Evolutionary conservation across 257 asterid genomes (phyloP), one percentile per base, ranked within the genome.

Genomic region (Solanum etuberosum): DNA sequence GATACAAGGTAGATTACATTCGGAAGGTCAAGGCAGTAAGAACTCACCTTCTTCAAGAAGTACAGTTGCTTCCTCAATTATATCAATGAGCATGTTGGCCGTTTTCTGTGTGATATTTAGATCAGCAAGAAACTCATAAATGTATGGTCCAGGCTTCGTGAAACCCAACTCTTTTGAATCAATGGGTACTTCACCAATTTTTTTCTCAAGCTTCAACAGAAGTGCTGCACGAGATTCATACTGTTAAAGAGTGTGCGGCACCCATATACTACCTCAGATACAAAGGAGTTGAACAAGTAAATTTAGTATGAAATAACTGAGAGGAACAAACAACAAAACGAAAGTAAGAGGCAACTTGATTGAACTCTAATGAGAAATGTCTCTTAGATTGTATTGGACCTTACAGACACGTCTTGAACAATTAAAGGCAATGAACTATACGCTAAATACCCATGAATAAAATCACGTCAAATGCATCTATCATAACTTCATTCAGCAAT

Each of bases 21-120:
- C 72, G 51, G 35, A 74, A 70, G 85, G 87, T 81, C 85, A 86
- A 85, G 85, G 87, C 86, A 85, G 85, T 34, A 71, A 90, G 87
- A 32, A 23, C 32, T 43, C 93, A 97, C 99, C 99, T 97, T 95
- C 99, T 91, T 97, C 98, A 38, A 97, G 98, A 90, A 97, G 96
- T 83, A 86, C 57, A 80, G 92, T 87, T 80, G 97, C 98, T 91
- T 95, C 93, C 88, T 97, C 98, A 89, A 95, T 93, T 90, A 88
- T 95, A 90, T 88, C 93, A 48, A 88, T 94, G 89, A 97, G 98
- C 96, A 91, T 92, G 86, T 89, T 59, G 77, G 98, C 98, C 76
- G 98, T 97, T 63, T 90, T 86, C 70, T 90, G 91, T 54, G 95
- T 97, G 89, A 93, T 91, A 90, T 97, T 94, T 63, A 97, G 93